Conservation (phyloP, 140 eudicot species). For the Cichorium intybus region DNA sequence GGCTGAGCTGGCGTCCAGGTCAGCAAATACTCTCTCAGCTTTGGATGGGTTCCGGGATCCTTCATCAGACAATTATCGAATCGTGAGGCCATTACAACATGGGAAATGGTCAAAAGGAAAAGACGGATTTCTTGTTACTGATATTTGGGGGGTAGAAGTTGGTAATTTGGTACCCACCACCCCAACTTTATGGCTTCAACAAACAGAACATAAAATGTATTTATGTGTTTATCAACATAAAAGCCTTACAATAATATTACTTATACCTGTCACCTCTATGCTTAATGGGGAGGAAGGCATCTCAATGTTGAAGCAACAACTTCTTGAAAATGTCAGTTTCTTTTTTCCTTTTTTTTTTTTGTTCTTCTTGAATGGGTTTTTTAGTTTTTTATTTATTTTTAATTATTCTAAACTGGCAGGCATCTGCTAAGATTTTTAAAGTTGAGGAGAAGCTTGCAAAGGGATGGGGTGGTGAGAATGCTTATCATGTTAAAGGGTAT, state of each 20-base stretch:
- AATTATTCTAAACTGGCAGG: constrained; percentile 56
- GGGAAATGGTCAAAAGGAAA: constrained; percentile 93
- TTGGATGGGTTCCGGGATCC: constrained; percentile 44
- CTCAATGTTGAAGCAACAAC: constrained; percentile 69
- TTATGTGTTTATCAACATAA: constrained; percentile 78
- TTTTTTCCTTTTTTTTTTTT: not conserved
- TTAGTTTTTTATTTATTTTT: not conserved
- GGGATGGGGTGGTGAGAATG: constrained; percentile 99
- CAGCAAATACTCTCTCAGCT: constrained; percentile 36
- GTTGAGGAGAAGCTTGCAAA: constrained; percentile 94
- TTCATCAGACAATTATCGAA: constrained; percentile 40
- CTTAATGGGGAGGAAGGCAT: constrained; percentile 75
- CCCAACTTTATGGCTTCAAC: constrained; percentile 81
- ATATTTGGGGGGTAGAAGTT: constrained; percentile 69
- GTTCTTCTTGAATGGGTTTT: not conserved
- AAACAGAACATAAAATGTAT: constrained; percentile 85
- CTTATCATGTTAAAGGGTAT: constrained; percentile 93
- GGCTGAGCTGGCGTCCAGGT: constrained; percentile 30
- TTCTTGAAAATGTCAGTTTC: constrained; percentile 74
- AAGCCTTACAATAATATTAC: constrained; percentile 69
- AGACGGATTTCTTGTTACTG: constrained; percentile 86
- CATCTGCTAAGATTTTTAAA: constrained; percentile 61
- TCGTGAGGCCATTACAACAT: constrained; percentile 76
- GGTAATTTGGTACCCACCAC: constrained; percentile 49
- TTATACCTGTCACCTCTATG: constrained; percentile 73